Evolutionary conservation across 1,284 basidiomycete genomes (phyloP).

Genomic region (Apiotrichum sp.): DNA sequence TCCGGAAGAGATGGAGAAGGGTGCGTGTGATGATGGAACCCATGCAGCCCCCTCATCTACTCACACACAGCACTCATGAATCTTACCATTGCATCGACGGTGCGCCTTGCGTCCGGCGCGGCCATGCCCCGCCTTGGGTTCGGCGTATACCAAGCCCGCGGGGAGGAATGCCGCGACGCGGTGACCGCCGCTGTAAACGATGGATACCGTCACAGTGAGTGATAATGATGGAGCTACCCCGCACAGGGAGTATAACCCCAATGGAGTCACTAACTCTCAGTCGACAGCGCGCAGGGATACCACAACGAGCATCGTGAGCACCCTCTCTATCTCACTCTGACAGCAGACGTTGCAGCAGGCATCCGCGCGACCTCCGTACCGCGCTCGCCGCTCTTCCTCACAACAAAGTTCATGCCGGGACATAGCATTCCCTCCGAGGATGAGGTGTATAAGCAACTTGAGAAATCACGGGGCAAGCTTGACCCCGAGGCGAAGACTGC

Average conservation of each 20-base stretch:
- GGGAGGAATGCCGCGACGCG: conserved; percentile 53
- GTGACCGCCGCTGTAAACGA: conserved; percentile 62
- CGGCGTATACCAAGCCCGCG: conserved; percentile 68
- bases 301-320: conserved; percentile 68
- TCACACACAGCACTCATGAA: background rate
- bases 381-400: conserved; percentile 45
- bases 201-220: conserved; percentile 61
- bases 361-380: conserved; percentile 16
- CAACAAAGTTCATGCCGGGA: conserved; percentile 60
- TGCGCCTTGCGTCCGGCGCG: conserved; percentile 37
- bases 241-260: background rate
- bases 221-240: background rate
- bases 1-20: conserved; percentile 3
- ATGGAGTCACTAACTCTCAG: conserved; percentile 1
- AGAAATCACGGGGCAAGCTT: conserved; percentile 21
- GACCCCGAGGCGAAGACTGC: conserved; percentile 13
- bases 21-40: background rate
- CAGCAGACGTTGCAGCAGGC: conserved; percentile 29
- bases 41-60: background rate
- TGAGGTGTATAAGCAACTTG: conserved; percentile 45
- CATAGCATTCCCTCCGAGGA: conserved; percentile 44
- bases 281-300: conserved; percentile 59
- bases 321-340: background rate
- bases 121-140: conserved; percentile 70
- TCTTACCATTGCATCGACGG: conserved; percentile 29